phyloP scores from a whole-genome alignment of 2,329 filamentous ascomycete genomes.

The Hypoxylon sp. region DNA sequence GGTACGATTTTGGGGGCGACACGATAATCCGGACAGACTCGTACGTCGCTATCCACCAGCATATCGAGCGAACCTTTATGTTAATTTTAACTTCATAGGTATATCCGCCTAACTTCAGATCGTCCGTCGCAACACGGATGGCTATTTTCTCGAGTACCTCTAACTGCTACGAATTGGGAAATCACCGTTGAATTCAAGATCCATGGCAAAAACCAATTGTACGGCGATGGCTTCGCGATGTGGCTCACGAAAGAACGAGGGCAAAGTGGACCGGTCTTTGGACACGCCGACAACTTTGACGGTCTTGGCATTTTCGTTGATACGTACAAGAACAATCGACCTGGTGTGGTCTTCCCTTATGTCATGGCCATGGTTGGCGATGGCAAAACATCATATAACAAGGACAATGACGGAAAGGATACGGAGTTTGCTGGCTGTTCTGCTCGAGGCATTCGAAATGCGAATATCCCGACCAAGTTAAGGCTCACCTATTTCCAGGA shows the following conservation, averaged over 20 bases:
- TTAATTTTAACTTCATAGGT: conserved; percentile 67
- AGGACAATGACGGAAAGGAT: conserved; percentile 92
- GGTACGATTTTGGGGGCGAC: conserved; percentile 99
- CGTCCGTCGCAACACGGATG: conserved; percentile 91
- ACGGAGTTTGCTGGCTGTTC: conserved; percentile 96
- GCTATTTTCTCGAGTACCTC: conserved; percentile 92
- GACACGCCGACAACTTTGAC: conserved; percentile 89
- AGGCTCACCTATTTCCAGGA: conserved; percentile 97
- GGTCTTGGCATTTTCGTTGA: conserved; percentile 96
- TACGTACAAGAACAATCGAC: conserved; percentile 99
- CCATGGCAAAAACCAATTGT: conserved; percentile 87
- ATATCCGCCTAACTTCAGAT: conserved; percentile 93
- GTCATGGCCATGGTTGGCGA: conserved; percentile 99
- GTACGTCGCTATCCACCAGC: conserved; percentile 61
- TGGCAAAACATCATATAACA: conserved; percentile 89
- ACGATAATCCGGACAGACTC: conserved; percentile 83
- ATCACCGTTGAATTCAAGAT: conserved; percentile 97
- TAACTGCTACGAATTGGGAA: conserved; percentile 99
- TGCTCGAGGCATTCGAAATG: conserved; percentile 88
- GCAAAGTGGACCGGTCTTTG: conserved; percentile 86
- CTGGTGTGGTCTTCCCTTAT: conserved; percentile 95
- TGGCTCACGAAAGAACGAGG: conserved; percentile 97
- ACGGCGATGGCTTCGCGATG: conserved; percentile 96
- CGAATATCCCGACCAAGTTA: conserved; percentile 84
- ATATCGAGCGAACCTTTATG: conserved; percentile 24